These are phyloP conservation scores for Guyanaporus albipodus DNA, from an alignment of 768 basidiomycete species.

Conservation along the genomic window DNA sequence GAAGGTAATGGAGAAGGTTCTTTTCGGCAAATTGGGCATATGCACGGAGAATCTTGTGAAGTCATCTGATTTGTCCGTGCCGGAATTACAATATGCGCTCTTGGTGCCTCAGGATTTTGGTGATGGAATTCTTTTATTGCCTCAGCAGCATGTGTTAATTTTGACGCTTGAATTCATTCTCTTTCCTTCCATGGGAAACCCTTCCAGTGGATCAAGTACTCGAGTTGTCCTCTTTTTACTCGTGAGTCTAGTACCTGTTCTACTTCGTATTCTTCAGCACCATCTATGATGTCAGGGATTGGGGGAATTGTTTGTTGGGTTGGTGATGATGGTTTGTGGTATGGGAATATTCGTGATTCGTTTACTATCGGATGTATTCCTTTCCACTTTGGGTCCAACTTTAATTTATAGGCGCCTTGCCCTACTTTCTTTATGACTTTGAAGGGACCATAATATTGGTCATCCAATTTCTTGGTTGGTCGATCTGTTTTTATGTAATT, in stretches of 20 bases:
- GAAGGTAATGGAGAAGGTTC: too few relatives aligned
- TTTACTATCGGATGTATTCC: too few relatives aligned
- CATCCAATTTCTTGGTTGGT: background rate
- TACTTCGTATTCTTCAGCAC: background rate
- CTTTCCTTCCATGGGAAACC: conserved; percentile 3
- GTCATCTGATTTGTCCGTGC: fast-evolving
- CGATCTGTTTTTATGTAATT: background rate
- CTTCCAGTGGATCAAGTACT: conserved; percentile 31
- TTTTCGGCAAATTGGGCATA: too few relatives aligned
- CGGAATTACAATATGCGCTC: too few relatives aligned
- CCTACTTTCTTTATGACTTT: background rate
- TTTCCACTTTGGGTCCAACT: background rate
- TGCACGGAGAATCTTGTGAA: too few relatives aligned
- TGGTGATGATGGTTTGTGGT: too few relatives aligned
- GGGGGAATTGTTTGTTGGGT: background rate
- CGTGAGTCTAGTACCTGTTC: conserved; percentile 21
- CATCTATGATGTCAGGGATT: background rate
- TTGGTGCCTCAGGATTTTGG: too few relatives aligned
- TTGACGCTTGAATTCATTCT: conserved; percentile 14
- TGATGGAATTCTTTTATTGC: conserved; percentile 9
- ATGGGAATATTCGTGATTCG: too few relatives aligned
- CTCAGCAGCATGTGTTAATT: conserved; percentile 7
- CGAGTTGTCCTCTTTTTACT: background rate
- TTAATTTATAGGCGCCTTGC: background rate
- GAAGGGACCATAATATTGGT: background rate